Evolutionary conservation across 225 moss, liverwort and hornwort species (phyloP).

Genomic region (Climacium dendroides): DNA sequence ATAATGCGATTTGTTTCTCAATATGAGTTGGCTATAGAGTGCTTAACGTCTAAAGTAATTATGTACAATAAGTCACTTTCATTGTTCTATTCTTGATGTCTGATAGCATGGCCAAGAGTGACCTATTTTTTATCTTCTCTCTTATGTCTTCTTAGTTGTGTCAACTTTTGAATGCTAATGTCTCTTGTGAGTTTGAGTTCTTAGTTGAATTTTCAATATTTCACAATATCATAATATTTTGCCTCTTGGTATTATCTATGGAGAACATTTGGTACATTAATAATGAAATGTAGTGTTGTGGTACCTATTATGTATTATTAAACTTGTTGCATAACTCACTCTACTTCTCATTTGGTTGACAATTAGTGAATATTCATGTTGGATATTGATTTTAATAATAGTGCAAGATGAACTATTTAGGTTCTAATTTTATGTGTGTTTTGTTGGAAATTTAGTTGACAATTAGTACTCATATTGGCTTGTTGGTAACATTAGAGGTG

Average conservation of each 20-base stretch:
- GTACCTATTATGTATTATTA: not conserved
- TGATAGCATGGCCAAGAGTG: not conserved
- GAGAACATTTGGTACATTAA: not conserved
- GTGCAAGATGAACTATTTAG: not conserved
- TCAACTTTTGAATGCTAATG: not conserved
- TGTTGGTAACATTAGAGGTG: fast-evolving
- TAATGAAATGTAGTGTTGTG: not conserved
- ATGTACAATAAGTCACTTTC: too few relatives aligned
- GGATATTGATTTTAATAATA: not conserved
- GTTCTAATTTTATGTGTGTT: not conserved
- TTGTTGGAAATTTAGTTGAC: not conserved
- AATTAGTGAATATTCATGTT: not conserved
- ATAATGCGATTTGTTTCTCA: too few relatives aligned
- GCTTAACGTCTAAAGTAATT: not conserved
- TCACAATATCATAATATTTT: not conserved
- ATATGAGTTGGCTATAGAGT: too few relatives aligned
- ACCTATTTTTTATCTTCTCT: fast-evolving
- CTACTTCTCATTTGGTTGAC: not conserved
- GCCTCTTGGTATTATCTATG: not conserved
- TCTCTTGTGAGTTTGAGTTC: not conserved
- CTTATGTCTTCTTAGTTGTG: not conserved
- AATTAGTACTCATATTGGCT: not conserved
- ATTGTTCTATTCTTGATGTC: fast-evolving
- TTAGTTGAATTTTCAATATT: not conserved
- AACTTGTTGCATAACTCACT: not conserved